Percentiles rank a stretch among this genome's conserved stretches.
Evolutionary conservation across 2,329 filamentous ascomycete genomes (phyloP).

Genomic region (Penicillium sumatraense): DNA sequence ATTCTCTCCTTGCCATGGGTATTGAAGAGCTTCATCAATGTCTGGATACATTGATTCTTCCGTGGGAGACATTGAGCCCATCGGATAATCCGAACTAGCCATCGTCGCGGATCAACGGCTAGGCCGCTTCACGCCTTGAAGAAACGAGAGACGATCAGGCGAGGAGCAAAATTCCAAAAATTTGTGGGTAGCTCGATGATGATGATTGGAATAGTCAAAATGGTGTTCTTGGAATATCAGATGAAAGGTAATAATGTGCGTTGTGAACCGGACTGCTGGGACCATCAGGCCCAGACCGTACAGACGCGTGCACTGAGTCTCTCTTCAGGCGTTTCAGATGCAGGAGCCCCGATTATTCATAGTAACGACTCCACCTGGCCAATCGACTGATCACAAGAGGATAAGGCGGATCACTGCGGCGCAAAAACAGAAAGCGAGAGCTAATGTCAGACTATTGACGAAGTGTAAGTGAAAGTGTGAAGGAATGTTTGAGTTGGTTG

Average conservation of each 20-base stretch:
- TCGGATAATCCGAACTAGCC: conserved; percentile 20
- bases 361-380: conserved; percentile 25
- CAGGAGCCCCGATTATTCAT: conserved; percentile 26
- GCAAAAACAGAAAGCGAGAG: conserved; percentile 1
- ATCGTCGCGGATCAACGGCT: conserved; percentile 11
- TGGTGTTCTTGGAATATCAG: neutral
- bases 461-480: neutral
- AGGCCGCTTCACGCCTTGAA: neutral
- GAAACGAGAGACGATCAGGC: too few species aligned
- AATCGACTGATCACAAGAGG: conserved; percentile 1
- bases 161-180: too few species aligned
- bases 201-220: neutral
- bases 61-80: conserved; percentile 11
- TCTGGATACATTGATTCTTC: conserved; percentile 37
- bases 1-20: conserved; percentile 36
- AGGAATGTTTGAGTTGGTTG: conserved; percentile 16
- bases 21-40: conserved; percentile 38
- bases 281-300: conserved; percentile 24
- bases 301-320: conserved; percentile 18
- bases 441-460: too few species aligned
- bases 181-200: too few species aligned
- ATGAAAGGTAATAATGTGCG: conserved; percentile 8
- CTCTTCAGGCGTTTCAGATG: conserved; percentile 21
- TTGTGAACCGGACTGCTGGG: conserved; percentile 13
- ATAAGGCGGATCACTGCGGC: neutral